Base-by-base conservation (phyloP, 805 yeast genomes). In the Kazachstania kunashirensis region DNA sequence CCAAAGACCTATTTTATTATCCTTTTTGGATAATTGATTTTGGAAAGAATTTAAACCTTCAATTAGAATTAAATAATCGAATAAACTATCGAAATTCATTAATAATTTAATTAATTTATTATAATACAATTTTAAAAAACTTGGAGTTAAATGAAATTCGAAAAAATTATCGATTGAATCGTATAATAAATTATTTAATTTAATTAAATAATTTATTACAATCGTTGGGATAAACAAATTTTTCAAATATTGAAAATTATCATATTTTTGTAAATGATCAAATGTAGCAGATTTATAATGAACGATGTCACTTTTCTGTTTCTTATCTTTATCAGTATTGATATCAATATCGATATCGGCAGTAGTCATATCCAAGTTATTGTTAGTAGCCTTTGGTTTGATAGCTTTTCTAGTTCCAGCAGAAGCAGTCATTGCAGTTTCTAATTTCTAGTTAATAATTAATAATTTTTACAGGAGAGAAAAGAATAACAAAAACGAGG, bases 1-100 rank as follows among this genome's bases (percentile, higher is more conserved):
- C 62, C 62, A 57, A 7, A 52, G 17, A 3, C 61, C 61, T 2
- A 49, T 38, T 28, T 38, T 45, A 30, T 44, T 38, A 27, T 38
- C 34, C 26, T 55, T 55, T 10, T 29, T 28, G 10, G 35, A 31
- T 32, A 40, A 48, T 21, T 44, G 40, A n/a, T 35, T 32, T 15
- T 48, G 8, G 23, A 56, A 46, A 28, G 43, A 47, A 41, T 53
- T 54, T 6, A 57, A 33, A 37, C 61, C 61, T 37, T 55, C 59
- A 18, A 54, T 46, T 30, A 57, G 38, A n/a, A 56, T 40, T 20
- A 56, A 35, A 7, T 48, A 18, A 24, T 55, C 53, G 31, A 56
- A 34, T 19, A 53, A 21, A 31, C 48, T 50, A 34, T 57, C 62
- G 23, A 49, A 4, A 29, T 39, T 45, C 38, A 29, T 28, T 15